These are phyloP conservation scores for Boeremia lycopersici DNA, from an alignment of 2,329 filamentous ascomycete species.

Conservation along the genomic window DNA sequence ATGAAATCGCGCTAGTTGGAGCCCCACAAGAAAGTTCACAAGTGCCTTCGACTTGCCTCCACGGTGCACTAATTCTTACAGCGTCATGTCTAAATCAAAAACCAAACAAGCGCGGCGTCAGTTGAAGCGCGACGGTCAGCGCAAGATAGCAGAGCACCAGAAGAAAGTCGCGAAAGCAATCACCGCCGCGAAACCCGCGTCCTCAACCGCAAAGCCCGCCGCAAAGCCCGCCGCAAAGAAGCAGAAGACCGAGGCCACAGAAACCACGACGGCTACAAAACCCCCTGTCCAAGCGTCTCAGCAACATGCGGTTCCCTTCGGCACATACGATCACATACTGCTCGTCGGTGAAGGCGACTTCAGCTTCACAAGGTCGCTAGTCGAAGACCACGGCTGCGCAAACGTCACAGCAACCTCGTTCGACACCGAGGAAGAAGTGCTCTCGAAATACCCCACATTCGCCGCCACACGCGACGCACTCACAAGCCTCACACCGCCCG, in stretches of 20 bases:
- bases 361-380: constrained; percentile 73
- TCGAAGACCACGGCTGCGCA: constrained; percentile 68
- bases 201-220: constrained; percentile 15
- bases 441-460: constrained; percentile 55
- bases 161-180: constrained; percentile 31
- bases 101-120: constrained; percentile 43
- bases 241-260: constrained; percentile 5
- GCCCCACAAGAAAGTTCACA: constrained; percentile 26
- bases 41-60: background rate
- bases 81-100: constrained; percentile 44
- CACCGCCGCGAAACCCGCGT: constrained; percentile 4
- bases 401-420: constrained; percentile 73
- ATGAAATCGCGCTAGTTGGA: constrained; percentile 9
- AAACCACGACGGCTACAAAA: constrained; percentile 20
- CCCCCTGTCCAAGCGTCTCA: constrained; percentile 34
- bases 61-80: background rate
- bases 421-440: constrained; percentile 65
- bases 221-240: constrained; percentile 20
- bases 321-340: constrained; percentile 69
- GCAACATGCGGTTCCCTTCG: constrained; percentile 70
- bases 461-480: constrained; percentile 44
- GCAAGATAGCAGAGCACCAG: constrained; percentile 35
- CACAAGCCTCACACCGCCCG: constrained; percentile 38
- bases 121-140: constrained; percentile 40
- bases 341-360: constrained; percentile 81